phyloP scores from a whole-genome alignment of 768 basidiomycete species.

The Cystofilobasidium bisporidii region DNA sequence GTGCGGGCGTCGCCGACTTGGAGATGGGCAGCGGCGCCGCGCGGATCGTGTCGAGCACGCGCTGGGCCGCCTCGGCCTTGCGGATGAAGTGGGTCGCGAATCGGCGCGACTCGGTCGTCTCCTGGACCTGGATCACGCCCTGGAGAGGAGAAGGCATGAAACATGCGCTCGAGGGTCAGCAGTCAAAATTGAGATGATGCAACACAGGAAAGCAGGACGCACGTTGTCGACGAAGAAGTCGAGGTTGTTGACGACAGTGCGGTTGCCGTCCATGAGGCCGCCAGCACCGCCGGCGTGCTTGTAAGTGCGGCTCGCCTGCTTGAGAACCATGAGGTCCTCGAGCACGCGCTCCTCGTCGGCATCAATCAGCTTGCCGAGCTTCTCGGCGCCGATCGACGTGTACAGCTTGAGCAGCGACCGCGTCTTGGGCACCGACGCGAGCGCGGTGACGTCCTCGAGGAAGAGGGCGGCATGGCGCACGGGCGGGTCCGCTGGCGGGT shows the following conservation, averaged over 20 bases:
- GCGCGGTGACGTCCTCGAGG: slow-evolving; percentile 66
- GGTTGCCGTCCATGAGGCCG: slow-evolving; percentile 67
- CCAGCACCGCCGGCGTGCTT: slow-evolving; percentile 51
- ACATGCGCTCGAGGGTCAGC: too few species aligned
- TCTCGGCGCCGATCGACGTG: slow-evolving; percentile 80
- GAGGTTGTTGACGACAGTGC: slow-evolving; percentile 80
- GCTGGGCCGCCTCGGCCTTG: slow-evolving; percentile 78
- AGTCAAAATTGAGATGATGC: too few species aligned
- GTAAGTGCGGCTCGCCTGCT: slow-evolving; percentile 70
- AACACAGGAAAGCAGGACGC: slow-evolving; percentile 33
- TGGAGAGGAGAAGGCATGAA: slow-evolving; percentile 40
- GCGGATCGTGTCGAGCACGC: slow-evolving; percentile 70
- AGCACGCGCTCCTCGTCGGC: slow-evolving; percentile 80
- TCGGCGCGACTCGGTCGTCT: slow-evolving; percentile 82
- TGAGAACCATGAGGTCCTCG: slow-evolving; percentile 94
- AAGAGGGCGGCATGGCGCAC: slow-evolving; percentile 77
- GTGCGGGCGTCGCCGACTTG: slow-evolving; percentile 23
- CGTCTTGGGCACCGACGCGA: slow-evolving; percentile 69
- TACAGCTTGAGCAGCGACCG: slow-evolving; percentile 91
- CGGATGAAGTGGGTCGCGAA: slow-evolving; percentile 98
- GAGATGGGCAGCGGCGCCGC: slow-evolving; percentile 48
- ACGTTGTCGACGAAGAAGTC: slow-evolving; percentile 94
- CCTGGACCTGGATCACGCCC: slow-evolving; percentile 95
- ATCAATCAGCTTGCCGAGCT: slow-evolving; percentile 84
- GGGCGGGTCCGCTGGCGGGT: slow-evolving; percentile 56